Percentiles rank a stretch among this genome's conserved stretches.
Evolutionary conservation across 2,329 filamentous ascomycete genomes (phyloP).

Genomic region (Trichoderma guizhouense): DNA sequence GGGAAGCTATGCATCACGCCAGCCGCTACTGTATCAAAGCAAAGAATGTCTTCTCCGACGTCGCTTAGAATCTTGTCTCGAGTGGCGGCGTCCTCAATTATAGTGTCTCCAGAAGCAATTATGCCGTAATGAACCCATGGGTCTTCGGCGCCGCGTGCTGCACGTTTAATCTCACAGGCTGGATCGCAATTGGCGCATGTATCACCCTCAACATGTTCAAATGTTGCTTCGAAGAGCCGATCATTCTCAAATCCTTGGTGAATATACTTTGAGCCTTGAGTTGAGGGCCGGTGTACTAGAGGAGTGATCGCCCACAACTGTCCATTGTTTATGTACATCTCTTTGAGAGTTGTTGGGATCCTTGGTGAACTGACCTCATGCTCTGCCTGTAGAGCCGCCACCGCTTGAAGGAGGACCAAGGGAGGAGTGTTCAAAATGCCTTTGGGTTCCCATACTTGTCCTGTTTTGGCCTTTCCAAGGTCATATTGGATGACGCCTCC

Average conservation of each 20-base stretch:
- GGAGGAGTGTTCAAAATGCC: too few species aligned
- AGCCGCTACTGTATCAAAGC: neutral
- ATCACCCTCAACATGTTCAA: neutral
- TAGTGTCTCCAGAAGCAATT: neutral
- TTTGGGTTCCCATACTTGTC: too few species aligned
- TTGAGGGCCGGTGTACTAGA: too few species aligned
- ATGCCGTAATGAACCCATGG: neutral
- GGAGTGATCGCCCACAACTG: too few species aligned
- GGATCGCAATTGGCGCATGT: neutral
- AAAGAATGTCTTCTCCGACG: neutral
- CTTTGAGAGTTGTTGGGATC: too few species aligned
- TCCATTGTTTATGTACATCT: too few species aligned
- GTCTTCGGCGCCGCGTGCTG: neutral
- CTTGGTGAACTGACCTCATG: too few species aligned
- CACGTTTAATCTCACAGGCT: neutral
- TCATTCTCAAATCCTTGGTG: neutral
- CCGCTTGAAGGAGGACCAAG: too few species aligned
- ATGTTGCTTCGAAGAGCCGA: neutral
- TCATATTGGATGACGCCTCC: neutral
- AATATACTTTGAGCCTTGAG: neutral
- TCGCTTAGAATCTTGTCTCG: neutral
- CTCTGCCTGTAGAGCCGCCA: too few species aligned
- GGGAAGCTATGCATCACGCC: neutral
- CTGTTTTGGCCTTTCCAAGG: neutral
- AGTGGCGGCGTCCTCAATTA: neutral